Percentiles rank a stretch among this genome's conserved stretches.
Evolutionary conservation across 2,329 filamentous ascomycete genomes (phyloP).

Genomic region (Cladosporium sp.): DNA sequence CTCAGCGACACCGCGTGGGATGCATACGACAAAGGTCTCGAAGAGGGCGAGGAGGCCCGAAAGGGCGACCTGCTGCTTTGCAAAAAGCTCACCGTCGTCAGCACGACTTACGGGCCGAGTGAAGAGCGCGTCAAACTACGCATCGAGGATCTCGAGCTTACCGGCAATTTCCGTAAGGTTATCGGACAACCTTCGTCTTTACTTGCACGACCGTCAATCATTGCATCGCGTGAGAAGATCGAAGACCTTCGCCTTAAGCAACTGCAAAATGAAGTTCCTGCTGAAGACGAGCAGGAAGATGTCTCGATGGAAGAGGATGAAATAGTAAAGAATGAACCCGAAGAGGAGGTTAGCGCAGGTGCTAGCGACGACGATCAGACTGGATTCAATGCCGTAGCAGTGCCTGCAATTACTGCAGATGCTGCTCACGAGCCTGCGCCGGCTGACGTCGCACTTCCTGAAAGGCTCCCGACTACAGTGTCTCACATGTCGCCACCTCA

Average conservation of each 20-base stretch:
- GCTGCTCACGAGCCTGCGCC: background rate
- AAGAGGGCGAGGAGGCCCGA: constrained; percentile 6
- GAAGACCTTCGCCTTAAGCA: constrained; percentile 12
- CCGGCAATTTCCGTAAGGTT: constrained; percentile 28
- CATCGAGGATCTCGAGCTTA: constrained; percentile 32
- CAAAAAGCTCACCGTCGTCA: constrained; percentile 27
- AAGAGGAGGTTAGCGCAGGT: background rate
- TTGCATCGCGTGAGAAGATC: constrained; percentile 25
- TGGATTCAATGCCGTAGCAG: too few relatives aligned
- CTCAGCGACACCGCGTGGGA: constrained; percentile 26
- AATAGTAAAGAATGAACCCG: background rate
- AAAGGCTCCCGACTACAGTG: background rate
- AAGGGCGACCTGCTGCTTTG: constrained; percentile 32
- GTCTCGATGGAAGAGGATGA: background rate
- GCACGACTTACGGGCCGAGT: constrained; percentile 29
- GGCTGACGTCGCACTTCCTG: background rate
- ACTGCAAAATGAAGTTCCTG: background rate
- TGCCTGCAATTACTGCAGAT: background rate
- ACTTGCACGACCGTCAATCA: constrained; percentile 23
- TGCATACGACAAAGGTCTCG: constrained; percentile 12
- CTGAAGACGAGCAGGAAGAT: constrained; percentile 12
- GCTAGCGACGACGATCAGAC: background rate
- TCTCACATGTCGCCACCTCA: background rate
- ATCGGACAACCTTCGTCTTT: constrained; percentile 25
- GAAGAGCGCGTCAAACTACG: constrained; percentile 30